Conservation (phyloP, 2,329 filamentous ascomycete species). For the Xylaria sp. region DNA sequence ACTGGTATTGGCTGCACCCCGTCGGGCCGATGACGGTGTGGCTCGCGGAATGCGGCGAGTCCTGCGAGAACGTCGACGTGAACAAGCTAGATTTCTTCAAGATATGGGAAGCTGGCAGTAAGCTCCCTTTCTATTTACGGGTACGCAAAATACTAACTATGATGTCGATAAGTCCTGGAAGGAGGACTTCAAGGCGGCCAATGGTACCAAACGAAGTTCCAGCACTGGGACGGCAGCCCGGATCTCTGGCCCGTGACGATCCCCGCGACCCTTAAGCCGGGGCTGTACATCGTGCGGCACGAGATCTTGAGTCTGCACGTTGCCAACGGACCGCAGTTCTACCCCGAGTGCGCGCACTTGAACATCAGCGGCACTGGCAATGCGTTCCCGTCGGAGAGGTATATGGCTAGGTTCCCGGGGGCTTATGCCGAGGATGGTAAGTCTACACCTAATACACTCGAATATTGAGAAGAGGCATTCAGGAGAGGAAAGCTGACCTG, state of each 20-base stretch:
- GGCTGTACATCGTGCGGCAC: constrained; percentile 58
- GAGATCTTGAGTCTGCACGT: constrained; percentile 59
- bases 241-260: constrained; percentile 53
- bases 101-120: constrained; percentile 46
- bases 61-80: constrained; percentile 41
- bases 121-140: not conserved
- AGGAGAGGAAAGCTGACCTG: constrained; percentile 2
- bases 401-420: constrained; percentile 45
- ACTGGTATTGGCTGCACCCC: constrained; percentile 51
- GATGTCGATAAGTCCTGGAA: constrained; percentile 33
- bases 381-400: constrained; percentile 38
- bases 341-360: constrained; percentile 48
- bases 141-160: not conserved
- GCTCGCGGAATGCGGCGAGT: constrained; percentile 44
- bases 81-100: constrained; percentile 46
- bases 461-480: too few relatives aligned
- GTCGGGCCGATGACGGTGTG: constrained; percentile 49
- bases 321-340: constrained; percentile 53
- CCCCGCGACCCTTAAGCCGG: constrained; percentile 50
- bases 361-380: constrained; percentile 42
- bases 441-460: constrained; percentile 9
- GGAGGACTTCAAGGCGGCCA: constrained; percentile 43
- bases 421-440: constrained; percentile 44
- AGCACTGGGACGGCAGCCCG: constrained; percentile 46
- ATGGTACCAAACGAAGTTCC: constrained; percentile 49